Base-by-base conservation (phyloP, 2,329 filamentous ascomycete genomes). In the Phoma sp. region DNA sequence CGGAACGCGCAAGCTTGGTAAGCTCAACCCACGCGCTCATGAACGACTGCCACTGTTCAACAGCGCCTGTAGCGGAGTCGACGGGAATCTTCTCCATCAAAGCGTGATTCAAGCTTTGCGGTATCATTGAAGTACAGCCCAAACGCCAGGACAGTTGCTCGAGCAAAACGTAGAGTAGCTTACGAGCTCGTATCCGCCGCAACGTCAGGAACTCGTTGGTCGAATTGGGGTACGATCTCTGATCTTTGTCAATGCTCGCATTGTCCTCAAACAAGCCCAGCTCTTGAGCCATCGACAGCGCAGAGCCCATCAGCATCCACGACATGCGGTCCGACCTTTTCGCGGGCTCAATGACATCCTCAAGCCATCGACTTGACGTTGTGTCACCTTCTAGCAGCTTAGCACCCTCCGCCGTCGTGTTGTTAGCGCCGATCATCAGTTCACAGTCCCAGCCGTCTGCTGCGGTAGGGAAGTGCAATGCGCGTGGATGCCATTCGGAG, bases 301-400 rank as follows among this genome's bases (percentile, higher is more conserved):
- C 83, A 59, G 79, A 81, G 2, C 83, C 83, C 33, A 85, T 76
- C 17, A 84, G 62, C 79, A 84, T 85, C 83, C 83, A 85, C 1
- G 83, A 84, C 82, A 85, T 85, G 2, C 82, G 78, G 60, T 84
- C 83, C 0, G 81, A 84, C 49, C 80, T 73, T 53, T 79, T 79
- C 2, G 82, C 80, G 2, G 82, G 81, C 33, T 83, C 78, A 33
- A 84, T 80, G 29, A 84, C 82, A 57, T 83, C 82, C 39, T 82
- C 77, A 1, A 81, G 70, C 80, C 81, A 83, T 42, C 78, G 66
- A 48, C 74, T 78, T 4, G 75, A 72, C 3, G 66, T 72, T 12
- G 71, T 65, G 17, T 73, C 70, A 17, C 69, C 73, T 53, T 74
- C 69, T 17, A 74, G 66, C 12, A 68, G 60, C 46, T 62, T 74